phyloP scores from a whole-genome alignment of 2,329 filamentous ascomycete genomes.

The Septoria petroselini region DNA sequence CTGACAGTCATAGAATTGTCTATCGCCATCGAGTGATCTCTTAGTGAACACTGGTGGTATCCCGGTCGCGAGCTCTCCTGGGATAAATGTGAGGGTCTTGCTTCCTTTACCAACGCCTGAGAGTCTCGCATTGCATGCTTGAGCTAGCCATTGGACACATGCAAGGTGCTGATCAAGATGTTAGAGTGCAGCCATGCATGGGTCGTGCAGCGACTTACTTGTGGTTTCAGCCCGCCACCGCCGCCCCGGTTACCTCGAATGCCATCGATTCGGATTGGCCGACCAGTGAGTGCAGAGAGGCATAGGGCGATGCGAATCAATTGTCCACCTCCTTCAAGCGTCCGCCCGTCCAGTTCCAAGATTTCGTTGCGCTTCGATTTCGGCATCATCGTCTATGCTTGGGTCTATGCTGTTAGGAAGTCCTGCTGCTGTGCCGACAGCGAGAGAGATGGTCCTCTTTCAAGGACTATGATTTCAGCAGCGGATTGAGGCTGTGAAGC shows the following conservation, averaged over 20 bases:
- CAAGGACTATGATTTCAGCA: no score
- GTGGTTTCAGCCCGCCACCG: conserved; percentile 55
- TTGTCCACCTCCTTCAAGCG: conserved; percentile 59
- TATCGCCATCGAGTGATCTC: conserved; percentile 14
- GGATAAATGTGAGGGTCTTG: conserved; percentile 43
- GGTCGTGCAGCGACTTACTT: conserved; percentile 33
- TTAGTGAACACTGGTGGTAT: conserved; percentile 27
- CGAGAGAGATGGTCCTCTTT: no score
- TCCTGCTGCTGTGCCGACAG: background rate
- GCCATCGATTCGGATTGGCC: conserved; percentile 50
- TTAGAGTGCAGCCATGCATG: background rate
- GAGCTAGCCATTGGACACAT: conserved; percentile 52
- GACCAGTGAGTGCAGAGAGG: conserved; percentile 53
- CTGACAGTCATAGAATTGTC: conserved; percentile 36
- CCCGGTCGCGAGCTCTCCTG: conserved; percentile 18
- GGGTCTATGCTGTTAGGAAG: background rate
- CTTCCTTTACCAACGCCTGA: conserved; percentile 45
- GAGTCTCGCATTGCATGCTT: conserved; percentile 47
- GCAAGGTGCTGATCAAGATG: conserved; percentile 46
- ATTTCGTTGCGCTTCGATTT: conserved; percentile 13
- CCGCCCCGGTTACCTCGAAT: conserved; percentile 54
- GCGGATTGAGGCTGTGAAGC: conserved; percentile 9
- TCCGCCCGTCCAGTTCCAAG: conserved; percentile 39
- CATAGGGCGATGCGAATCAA: conserved; percentile 57
- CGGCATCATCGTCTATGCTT: background rate